Evolutionary conservation across 2,329 filamentous ascomycete species (phyloP).

Genomic region (Penicillium olsonii): DNA sequence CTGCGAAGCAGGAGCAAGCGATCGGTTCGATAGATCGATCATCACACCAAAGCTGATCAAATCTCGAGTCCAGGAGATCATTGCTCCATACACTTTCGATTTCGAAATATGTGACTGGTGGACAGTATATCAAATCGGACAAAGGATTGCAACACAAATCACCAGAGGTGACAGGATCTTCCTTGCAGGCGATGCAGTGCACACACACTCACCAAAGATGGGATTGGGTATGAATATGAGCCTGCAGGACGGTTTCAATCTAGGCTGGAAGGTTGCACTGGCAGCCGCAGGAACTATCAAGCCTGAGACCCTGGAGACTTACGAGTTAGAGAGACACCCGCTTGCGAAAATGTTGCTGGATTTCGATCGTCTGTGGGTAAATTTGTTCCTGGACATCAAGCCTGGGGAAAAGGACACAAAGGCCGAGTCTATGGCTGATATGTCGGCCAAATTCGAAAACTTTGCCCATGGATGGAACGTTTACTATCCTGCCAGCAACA

Average conservation of each 20-base stretch:
- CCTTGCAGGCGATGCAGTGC: constrained; percentile 26
- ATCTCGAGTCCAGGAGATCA: constrained; percentile 16
- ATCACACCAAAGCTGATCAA: constrained; percentile 22
- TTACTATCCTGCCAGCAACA: constrained; percentile 10
- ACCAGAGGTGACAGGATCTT: constrained; percentile 19
- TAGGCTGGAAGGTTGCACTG: constrained; percentile 58
- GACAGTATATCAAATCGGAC: constrained; percentile 25
- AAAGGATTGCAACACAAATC: constrained; percentile 20
- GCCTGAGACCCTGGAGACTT: constrained; percentile 51
- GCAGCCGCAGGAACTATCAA: constrained; percentile 46
- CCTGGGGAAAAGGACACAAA: constrained; percentile 7
- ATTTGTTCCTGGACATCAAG: constrained; percentile 14
- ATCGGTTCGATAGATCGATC: constrained; percentile 21
- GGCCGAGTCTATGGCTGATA: constrained; percentile 16
- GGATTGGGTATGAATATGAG: constrained; percentile 35
- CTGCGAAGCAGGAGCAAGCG: constrained; percentile 5
- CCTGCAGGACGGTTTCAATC: constrained; percentile 57
- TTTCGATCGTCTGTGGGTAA: constrained; percentile 54
- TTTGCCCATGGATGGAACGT: constrained; percentile 17
- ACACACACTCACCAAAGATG: constrained; percentile 27
- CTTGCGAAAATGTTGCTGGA: constrained; percentile 68
- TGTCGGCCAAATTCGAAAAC: constrained; percentile 19
- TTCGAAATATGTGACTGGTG: constrained; percentile 23
- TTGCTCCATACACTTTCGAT: constrained; percentile 23
- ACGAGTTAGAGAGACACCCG: constrained; percentile 55